phyloP scores from a whole-genome alignment of 768 basidiomycete species.

The Baorangia bicolor region DNA sequence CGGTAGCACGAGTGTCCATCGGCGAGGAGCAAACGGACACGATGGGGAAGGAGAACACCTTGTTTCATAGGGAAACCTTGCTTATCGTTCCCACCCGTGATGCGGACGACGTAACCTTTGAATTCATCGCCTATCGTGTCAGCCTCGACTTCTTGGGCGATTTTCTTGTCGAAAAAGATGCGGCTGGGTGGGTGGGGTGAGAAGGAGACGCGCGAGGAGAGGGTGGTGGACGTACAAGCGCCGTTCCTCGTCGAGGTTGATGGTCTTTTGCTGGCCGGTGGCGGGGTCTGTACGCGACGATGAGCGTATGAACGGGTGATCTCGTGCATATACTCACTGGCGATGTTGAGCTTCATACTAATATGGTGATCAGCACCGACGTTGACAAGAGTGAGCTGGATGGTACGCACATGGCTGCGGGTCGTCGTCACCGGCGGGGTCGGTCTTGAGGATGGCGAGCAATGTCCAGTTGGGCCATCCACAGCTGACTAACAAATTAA shows the following conservation, averaged over 20 bases:
- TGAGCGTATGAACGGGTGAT: constrained; percentile 8
- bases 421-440: constrained; percentile 44
- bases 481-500: constrained; percentile 42
- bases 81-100: constrained; percentile 98
- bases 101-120: constrained; percentile 94
- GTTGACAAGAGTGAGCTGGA: not conserved
- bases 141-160: constrained; percentile 90
- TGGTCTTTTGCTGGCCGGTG: constrained; percentile 94
- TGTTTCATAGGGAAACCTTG: constrained; percentile 99
- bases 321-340: constrained; percentile 57
- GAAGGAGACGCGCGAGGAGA: not conserved
- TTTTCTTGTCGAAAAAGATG: constrained; percentile 96
- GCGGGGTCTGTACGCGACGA: constrained; percentile 69
- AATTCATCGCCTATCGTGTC: constrained; percentile 94
- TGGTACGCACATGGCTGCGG: constrained; percentile 28
- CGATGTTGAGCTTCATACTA: constrained; percentile 97
- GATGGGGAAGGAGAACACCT: constrained; percentile 92
- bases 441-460: constrained; percentile 23
- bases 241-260: constrained; percentile 92
- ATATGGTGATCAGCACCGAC: constrained; percentile 1
- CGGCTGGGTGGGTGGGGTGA: constrained; percentile 57
- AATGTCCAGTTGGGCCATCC: not conserved
- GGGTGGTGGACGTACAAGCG: constrained; percentile 54
- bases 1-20: constrained; percentile 99
- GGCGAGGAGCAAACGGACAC: constrained; percentile 89